Base-by-base conservation (phyloP, 768 basidiomycete genomes). In the Pholiota microspora region DNA sequence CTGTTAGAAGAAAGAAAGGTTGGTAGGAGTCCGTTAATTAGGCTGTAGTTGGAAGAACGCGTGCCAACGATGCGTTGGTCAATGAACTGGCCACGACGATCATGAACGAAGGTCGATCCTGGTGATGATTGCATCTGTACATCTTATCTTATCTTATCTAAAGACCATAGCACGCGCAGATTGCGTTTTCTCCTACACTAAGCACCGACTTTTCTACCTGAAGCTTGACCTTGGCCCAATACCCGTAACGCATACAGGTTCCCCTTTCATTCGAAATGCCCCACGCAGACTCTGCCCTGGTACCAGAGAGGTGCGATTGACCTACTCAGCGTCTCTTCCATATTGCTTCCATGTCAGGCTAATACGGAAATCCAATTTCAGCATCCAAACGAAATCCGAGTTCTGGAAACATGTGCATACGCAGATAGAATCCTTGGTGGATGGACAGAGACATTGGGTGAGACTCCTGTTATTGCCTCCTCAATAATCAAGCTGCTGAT, bases 361-460 rank as follows among this genome's bases (percentile, higher is more conserved):
- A 35, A 32, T 23, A n/a, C 54, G 28, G 45, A n/a, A 46, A 48
- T 42, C 15, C n/a, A 51, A 53, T 53, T 23, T 21, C 49, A 78
- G 82, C 42, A 82, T 96, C 56, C 77, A 76, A 49, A 82, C 84
- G 23, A 97, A 94, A 67, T 31, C 75, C 7, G 81, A 86, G 31
- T 94, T 96, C 70, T 96, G 94, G 89, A 69, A 71, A 2, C 87
- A 94, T 70, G 81, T 95, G 24, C 71, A 81, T 56, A 64, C 66
- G 4, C 88, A 93, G 62, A 73, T 96, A 12, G 69, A 73, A 8
- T 64, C 71, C 18, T 69, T 97, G 28, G 69, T 94, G 2, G 82
- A 78, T 7, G 86, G 78, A 8, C 82, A 93, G 61, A 73, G 83
- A 52, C 79, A 86, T 64, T 95, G 92, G 94, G 94, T 93, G 69